Conservation (phyloP, 1,284 basidiomycete genomes). For the Tylopilus orsonianus region DNA sequence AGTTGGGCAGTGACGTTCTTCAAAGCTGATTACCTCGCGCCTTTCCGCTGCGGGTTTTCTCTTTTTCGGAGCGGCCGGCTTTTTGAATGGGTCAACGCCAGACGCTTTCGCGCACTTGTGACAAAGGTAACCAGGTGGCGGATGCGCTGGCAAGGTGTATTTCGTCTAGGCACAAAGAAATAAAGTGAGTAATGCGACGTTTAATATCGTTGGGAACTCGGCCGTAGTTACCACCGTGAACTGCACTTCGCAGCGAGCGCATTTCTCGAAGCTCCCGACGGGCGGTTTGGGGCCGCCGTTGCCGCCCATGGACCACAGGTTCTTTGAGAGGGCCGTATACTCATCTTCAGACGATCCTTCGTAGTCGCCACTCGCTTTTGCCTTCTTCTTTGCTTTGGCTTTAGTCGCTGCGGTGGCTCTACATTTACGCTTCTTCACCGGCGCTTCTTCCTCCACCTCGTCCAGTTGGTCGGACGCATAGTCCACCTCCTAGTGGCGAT, state of each 20-base stretch:
- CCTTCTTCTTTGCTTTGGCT: conserved; percentile 49
- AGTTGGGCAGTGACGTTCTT: conserved; percentile 67
- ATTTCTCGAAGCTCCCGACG: conserved; percentile 80
- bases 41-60: conserved; percentile 62
- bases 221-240: conserved; percentile 77
- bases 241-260: conserved; percentile 78
- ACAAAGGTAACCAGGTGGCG: conserved; percentile 76
- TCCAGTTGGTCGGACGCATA: conserved; percentile 77
- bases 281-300: conserved; percentile 55
- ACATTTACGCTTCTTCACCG: conserved; percentile 42
- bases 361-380: conserved; percentile 46
- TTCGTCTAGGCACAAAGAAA: conserved; percentile 59
- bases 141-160: conserved; percentile 74
- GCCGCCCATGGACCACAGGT: conserved; percentile 41
- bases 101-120: conserved; percentile 75
- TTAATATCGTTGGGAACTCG: background rate
- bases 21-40: conserved; percentile 64
- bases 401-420: conserved; percentile 42
- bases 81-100: conserved; percentile 83
- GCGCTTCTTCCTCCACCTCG: conserved; percentile 45
- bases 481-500: conserved; percentile 40
- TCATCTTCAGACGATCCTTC: conserved; percentile 49
- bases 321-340: conserved; percentile 60
- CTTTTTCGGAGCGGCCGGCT: conserved; percentile 57
- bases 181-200: conserved; percentile 3